Base-by-base conservation (phyloP, 352 stramenopile species). In the Phytophthora meadii region DNA sequence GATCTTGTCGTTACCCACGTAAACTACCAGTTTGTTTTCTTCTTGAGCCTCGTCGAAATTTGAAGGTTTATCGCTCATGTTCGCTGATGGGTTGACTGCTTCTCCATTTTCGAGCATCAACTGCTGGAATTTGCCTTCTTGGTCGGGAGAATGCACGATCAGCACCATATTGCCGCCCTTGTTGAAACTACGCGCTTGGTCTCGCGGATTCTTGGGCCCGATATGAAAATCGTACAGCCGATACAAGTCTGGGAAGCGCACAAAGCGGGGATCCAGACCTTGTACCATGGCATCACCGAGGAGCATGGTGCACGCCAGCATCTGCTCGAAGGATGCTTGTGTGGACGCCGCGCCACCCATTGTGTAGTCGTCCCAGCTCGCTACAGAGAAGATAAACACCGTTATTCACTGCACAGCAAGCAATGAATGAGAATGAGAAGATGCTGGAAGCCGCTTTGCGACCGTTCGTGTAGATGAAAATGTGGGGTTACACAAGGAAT, bases 261-360 rank as follows among this genome's bases (percentile, higher is more conserved):
- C 79, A 55, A 89, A 94, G 48, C 86, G 80, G 8, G 86, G 86
- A 49, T 94, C 86, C 32, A 94, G 64, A 0, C 86, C 86, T 47
- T 92, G 79, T 30, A 94, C 85, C 84, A 93, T 91, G 48, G 86
- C 84, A 52, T 94, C 82, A 6, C 84, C 86, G 9, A 94, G 79
- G 58, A 94, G 76, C 82, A 93, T 94, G 30, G 84, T 94, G 66
- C 83, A 92, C 36, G 86, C 86, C 53, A 94, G 84, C 84, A 93
- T 93, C 65, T 94, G 86, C 75, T 89, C 81, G 54, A 94, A 88
- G 2, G 80, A 81, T 11, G 77, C 69, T 44, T 92, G 78, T 27
- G 79, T 92, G 9, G 86, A 94, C 39, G 84, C 82, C 6, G 81
- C 86, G 0, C 68, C 84, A 14, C 86, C 86, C 86, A 94, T 94